These are phyloP conservation scores for Dianthus caryophyllus DNA, from an alignment of 148 eudicot species.

Conservation along the genomic window DNA sequence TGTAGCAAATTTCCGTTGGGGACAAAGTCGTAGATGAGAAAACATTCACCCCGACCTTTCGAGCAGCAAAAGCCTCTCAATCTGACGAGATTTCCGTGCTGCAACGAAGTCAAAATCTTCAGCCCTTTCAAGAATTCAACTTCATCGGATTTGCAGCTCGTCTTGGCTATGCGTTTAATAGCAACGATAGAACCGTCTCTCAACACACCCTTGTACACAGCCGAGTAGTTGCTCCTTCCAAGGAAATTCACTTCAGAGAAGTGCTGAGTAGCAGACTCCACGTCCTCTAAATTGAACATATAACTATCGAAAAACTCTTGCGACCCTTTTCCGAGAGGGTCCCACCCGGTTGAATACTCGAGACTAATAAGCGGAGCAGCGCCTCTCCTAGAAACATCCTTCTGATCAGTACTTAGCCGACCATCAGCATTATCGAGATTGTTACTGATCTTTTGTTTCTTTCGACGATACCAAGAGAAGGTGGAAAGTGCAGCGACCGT, in stretches of 20 bases:
- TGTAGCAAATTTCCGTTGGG: conserved; percentile 68
- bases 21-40: conserved; percentile 72
- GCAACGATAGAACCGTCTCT: conserved; percentile 80
- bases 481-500: conserved; percentile 45
- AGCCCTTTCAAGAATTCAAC: conserved; percentile 73
- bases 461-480: conserved; percentile 60
- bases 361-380: conserved; percentile 73
- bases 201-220: conserved; percentile 63
- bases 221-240: conserved; percentile 74
- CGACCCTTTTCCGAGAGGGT: conserved; percentile 67
- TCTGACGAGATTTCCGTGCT: conserved; percentile 64
- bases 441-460: conserved; percentile 72
- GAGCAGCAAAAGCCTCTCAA: conserved; percentile 94
- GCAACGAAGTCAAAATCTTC: conserved; percentile 63
- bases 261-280: conserved; percentile 77
- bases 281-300: conserved; percentile 73
- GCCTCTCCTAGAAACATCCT: conserved; percentile 56
- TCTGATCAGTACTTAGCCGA: conserved; percentile 71
- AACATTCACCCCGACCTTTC: conserved; percentile 86
- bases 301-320: conserved; percentile 65
- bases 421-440: conserved; percentile 40
- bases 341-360: conserved; percentile 84
- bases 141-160: conserved; percentile 79
- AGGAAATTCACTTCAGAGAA: conserved; percentile 70
- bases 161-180: conserved; percentile 70